Evolutionary conservation across 2,329 filamentous ascomycete genomes (phyloP), one percentile per base, ranked within the genome.

Genomic region (Epichloe sp.): DNA sequence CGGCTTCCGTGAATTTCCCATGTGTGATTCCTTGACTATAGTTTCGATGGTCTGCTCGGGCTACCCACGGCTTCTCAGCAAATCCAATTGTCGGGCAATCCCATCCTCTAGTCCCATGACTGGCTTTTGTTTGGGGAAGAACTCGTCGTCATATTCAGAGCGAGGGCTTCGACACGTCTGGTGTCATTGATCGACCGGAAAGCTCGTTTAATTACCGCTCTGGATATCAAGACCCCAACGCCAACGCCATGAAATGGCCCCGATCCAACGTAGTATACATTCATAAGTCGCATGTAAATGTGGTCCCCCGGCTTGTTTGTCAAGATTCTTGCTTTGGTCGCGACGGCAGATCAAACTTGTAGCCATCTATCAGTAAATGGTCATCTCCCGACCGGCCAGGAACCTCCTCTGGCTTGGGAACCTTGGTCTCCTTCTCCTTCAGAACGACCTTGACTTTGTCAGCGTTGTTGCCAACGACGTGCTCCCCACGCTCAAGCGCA

Each of bases 291-390:
- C 40, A 34, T 36, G 19, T 11, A 23, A 26, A 3, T 2, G 14
- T 44, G 15, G 12, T 19, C 17, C 15, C 21, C 21, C 10, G 43
- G 42, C n/a, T 19, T 19, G 4, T 3, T 17, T n/a, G 8, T 17
- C 26, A 49, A 41, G 46, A 50, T n/a, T 23, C 35, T 15, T 35
- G 34, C 37, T 47, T 53, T 10, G 52, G 50, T 17, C 55, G 44
- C 6, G 41, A 44, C 1, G 56, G 55, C n/a, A 57, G 65, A 53
- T 65, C 73, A 35, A 67, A 66, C 57, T 65, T 73, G 60, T 78
- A 71, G n/a, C 77, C 76, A 46, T 80, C 77, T 0, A 78, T 61
- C 8, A 71, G 56, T 44, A 75, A 56, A 59, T 78, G 72, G 17
- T 65, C 63, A 14, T 73, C 69, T 1, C 63, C 65, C 43, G 65